Conservation (phyloP, 129 eudicot genomes). For the Erigeron canadensis region DNA sequence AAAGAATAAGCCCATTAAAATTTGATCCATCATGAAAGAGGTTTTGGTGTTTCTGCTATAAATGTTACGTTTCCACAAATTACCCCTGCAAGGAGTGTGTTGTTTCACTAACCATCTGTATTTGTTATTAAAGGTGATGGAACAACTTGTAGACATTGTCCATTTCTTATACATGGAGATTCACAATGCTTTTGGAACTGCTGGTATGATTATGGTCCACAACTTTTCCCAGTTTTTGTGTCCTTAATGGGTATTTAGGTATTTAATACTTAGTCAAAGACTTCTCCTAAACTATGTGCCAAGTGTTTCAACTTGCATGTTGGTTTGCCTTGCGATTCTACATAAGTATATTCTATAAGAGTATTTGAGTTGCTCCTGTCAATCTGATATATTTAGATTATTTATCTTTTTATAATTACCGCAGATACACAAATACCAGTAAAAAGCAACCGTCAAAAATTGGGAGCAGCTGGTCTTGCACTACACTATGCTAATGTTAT, state of each 20-base stretch:
- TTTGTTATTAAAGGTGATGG: slow-evolving; percentile 70
- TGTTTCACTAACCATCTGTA: slow-evolving; percentile 11
- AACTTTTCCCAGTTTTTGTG: not conserved
- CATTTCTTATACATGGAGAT: slow-evolving; percentile 91
- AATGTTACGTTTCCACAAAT: slow-evolving; percentile 7
- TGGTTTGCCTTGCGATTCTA: too few relatives aligned
- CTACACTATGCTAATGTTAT: slow-evolving; percentile 94
- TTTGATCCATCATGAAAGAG: slow-evolving; percentile 4
- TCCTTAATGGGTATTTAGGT: slow-evolving; percentile 3
- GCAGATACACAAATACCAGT: slow-evolving; percentile 64
- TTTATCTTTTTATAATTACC: slow-evolving; percentile 15
- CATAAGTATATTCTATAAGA: not conserved
- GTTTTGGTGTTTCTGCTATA: not conserved
- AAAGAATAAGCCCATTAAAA: too few relatives aligned
- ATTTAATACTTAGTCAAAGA: not conserved
- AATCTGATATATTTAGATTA: not conserved
- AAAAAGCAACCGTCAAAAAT: slow-evolving; percentile 53
- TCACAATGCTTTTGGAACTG: slow-evolving; percentile 75
- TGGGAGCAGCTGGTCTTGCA: slow-evolving; percentile 97
- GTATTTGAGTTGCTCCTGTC: not conserved
- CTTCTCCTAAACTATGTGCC: not conserved
- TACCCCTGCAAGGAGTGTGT: not conserved
- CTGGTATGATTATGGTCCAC: slow-evolving; percentile 42
- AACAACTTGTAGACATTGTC: slow-evolving; percentile 95
- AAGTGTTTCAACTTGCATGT: not conserved